Percentiles rank a stretch among this genome's conserved stretches.
These are phyloP conservation scores for Boletus bicolor DNA, from an alignment of 768 basidiomycete genomes.

Conservation along the genomic window DNA sequence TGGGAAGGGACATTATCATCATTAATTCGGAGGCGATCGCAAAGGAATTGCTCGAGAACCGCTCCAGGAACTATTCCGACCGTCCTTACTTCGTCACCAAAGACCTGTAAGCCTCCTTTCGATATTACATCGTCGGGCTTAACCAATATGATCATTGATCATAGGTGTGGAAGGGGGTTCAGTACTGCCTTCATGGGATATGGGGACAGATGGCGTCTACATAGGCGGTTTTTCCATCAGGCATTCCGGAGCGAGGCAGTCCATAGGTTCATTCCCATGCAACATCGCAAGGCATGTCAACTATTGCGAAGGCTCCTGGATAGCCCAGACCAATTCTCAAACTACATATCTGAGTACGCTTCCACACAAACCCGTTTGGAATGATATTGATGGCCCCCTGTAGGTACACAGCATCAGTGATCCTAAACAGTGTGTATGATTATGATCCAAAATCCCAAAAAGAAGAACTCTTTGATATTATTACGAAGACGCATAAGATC, in stretches of 20 bases:
- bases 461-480: slow-evolving; percentile 15
- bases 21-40: slow-evolving; percentile 44
- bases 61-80: slow-evolving; percentile 49
- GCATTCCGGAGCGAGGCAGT: slow-evolving; percentile 23
- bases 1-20: slow-evolving; percentile 45
- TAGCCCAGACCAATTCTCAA: slow-evolving; percentile 31
- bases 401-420: slow-evolving; percentile 21
- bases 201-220: slow-evolving; percentile 33
- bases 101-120: slow-evolving; percentile 3
- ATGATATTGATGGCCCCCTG: background rate
- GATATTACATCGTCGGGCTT: background rate
- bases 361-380: background rate
- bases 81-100: slow-evolving; percentile 36
- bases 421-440: slow-evolving; percentile 21
- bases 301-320: slow-evolving; percentile 34
- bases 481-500: slow-evolving; percentile 5
- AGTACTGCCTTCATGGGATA: slow-evolving; percentile 28
- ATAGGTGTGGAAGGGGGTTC: slow-evolving; percentile 20
- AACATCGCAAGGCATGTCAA: slow-evolving; percentile 28
- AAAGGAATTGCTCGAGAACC: slow-evolving; percentile 45
- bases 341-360: slow-evolving; percentile 34
- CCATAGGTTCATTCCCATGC: slow-evolving; percentile 29
- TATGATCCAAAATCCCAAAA: slow-evolving; percentile 10
- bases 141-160: background rate
- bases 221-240: slow-evolving; percentile 30